A percentile compares a stretch with the other conserved stretches of the same genome.
Evolutionary conservation across 805 yeast species (phyloP).

Genomic region (Wickerhamiella brachini): DNA sequence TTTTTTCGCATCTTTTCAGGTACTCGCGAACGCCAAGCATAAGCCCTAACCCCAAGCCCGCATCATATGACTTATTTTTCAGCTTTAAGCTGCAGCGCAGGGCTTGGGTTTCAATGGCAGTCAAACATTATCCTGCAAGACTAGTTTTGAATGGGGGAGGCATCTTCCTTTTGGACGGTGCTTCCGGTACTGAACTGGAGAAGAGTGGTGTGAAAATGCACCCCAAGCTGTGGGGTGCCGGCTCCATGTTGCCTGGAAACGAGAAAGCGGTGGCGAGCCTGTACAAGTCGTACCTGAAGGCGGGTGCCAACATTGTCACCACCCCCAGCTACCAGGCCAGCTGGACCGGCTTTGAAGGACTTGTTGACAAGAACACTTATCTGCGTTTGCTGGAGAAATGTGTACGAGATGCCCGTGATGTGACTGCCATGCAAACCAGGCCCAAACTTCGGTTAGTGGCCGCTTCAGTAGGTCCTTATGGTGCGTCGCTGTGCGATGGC

Average conservation of each 20-base stretch:
- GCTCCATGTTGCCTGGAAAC: conserved; percentile 30
- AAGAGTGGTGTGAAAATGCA: conserved; percentile 32
- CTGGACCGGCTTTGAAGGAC: conserved; percentile 25
- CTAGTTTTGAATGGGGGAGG: not conserved
- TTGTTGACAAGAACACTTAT: not conserved
- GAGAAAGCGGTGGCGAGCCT: conserved; percentile 34
- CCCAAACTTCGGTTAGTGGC: conserved; percentile 25
- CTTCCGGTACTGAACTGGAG: conserved; percentile 51
- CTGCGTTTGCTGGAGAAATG: conserved; percentile 1
- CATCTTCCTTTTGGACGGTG: conserved; percentile 38
- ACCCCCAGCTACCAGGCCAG: conserved; percentile 53
- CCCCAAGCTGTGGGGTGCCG: conserved; percentile 49
- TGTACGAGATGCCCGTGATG: conserved; percentile 20
- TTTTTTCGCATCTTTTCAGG: too few relatives aligned
- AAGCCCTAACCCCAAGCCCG: not conserved
- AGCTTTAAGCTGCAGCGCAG: not conserved
- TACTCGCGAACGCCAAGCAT: too few relatives aligned
- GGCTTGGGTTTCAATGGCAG: not conserved
- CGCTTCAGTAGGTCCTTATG: conserved; percentile 69
- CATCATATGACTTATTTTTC: not conserved
- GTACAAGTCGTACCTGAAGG: conserved; percentile 36
- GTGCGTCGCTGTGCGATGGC: conserved; percentile 53
- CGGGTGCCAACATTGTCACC: conserved; percentile 42
- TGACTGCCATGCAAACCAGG: conserved; percentile 9
- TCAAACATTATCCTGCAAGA: not conserved